Base-by-base conservation (phyloP, 257 asterid genomes). In the Ballota nigra region DNA sequence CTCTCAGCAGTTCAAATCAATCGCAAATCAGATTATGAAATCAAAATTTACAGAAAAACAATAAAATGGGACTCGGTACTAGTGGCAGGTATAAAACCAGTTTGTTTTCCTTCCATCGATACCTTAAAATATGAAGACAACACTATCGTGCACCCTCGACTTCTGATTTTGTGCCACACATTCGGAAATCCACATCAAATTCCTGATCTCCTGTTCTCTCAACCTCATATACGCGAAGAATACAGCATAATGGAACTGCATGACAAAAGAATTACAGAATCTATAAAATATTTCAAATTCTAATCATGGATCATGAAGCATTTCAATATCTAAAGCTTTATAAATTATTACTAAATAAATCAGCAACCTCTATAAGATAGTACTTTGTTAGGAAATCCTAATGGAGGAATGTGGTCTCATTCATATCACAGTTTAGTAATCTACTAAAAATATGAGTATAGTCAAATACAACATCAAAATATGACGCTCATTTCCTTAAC, bases 201-300 rank as follows among this genome's bases (percentile, higher is more conserved):
- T 91, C 83, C 96, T 85, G 86, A 92, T 92, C 83, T 92, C 98
- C 82, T 92, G 98, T 72, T 92, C 98, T 73, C 87, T 82, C 86
- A 89, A 65, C 83, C 98, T 92, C 83, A 89, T 84, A 76, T 89
- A 92, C 2, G 98, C 93, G 36, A 92, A 89, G 63, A 92, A 88
- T 60, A 92, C 98, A 3, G 84, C 96, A 13, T 81, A 92, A 74
- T 92, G 98, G 83, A 92, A 92, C 96, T 92, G 92, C 92, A 85
- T 8, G 19, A 7, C 61, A 57, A 36, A 57, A 1, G 53, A 33
- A 60, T 68, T 70, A 52, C 41, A 45, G 22, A 18, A 4, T n/a
- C 20, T 47, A 47, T 47, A 1, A 45, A 34, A 29, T 4, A 62
- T 33, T 16, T 5, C 6, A 4, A 66, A 55, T 16, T 45, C n/a